phyloP scores from a whole-genome alignment of 345 rosid genomes.

The Salix brachista region DNA sequence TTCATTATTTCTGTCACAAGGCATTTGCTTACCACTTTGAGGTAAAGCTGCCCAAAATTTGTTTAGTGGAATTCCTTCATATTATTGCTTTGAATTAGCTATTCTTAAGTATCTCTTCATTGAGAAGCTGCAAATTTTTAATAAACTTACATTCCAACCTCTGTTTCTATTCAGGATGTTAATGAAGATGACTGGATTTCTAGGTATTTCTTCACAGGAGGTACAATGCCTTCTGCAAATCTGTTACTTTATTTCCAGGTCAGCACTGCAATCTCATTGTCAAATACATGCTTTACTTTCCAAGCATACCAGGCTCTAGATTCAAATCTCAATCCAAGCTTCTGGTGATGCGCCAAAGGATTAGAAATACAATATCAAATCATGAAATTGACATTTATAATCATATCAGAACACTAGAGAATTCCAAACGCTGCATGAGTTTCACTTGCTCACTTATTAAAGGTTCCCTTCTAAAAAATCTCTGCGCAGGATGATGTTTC shows the following conservation, averaged over 20 bases:
- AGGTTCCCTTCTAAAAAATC: neutral
- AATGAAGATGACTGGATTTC: slow-evolving; percentile 94
- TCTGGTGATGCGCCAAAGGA: neutral
- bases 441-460: neutral
- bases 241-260: slow-evolving; percentile 90
- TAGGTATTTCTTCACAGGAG: slow-evolving; percentile 79
- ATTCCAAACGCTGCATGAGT: neutral
- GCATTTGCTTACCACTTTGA: slow-evolving; percentile 81
- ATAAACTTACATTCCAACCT: neutral
- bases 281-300: neutral
- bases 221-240: slow-evolving; percentile 87
- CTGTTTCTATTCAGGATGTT: slow-evolving; percentile 40
- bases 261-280: neutral
- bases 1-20: slow-evolving; percentile 85
- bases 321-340: neutral
- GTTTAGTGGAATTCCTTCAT: neutral
- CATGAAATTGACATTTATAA: neutral
- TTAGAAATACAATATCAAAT: neutral
- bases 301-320: neutral
- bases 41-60: slow-evolving; percentile 32
- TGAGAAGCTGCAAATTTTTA: neutral
- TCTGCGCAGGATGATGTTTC: slow-evolving; percentile 60
- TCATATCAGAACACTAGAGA: neutral
- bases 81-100: neutral
- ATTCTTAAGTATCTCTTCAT: neutral